Percentiles rank a stretch among this genome's conserved stretches.
phyloP scores from a whole-genome alignment of 129 eudicot genomes.

The Tagetes patula region DNA sequence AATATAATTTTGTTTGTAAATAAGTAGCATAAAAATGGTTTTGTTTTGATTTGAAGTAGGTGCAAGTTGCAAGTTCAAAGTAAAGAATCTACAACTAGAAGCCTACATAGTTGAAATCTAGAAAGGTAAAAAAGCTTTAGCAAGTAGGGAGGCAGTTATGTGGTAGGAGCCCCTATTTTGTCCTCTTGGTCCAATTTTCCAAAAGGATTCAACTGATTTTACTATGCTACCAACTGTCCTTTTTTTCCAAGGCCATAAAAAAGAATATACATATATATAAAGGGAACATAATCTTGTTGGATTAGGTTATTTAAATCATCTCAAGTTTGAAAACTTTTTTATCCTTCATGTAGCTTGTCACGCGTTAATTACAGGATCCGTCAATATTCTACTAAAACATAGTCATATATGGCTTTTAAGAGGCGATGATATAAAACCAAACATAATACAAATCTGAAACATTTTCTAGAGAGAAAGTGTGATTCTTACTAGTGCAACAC shows the following conservation, averaged over 20 bases:
- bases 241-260: neutral
- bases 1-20: neutral
- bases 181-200: conserved; percentile 30
- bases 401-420: too few species aligned
- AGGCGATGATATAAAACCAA: too few species aligned
- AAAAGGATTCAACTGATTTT: conserved; percentile 31
- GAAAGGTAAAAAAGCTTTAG: conserved; percentile 20
- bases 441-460: neutral
- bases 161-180: conserved; percentile 24
- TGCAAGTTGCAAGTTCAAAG: neutral
- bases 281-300: conserved; percentile 9
- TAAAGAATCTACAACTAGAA: conserved; percentile 3
- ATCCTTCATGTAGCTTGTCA: too few species aligned
- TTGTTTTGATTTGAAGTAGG: neutral
- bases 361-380: too few species aligned
- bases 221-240: conserved; percentile 30
- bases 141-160: conserved; percentile 33
- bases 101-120: conserved; percentile 10
- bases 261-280: neutral
- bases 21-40: neutral
- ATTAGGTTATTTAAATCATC: neutral
- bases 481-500: too few species aligned
- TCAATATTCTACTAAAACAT: too few species aligned
- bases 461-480: too few species aligned
- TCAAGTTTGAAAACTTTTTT: neutral